Evolutionary conservation across 805 yeast genomes (phyloP).

Genomic region (Pichia exigua): DNA sequence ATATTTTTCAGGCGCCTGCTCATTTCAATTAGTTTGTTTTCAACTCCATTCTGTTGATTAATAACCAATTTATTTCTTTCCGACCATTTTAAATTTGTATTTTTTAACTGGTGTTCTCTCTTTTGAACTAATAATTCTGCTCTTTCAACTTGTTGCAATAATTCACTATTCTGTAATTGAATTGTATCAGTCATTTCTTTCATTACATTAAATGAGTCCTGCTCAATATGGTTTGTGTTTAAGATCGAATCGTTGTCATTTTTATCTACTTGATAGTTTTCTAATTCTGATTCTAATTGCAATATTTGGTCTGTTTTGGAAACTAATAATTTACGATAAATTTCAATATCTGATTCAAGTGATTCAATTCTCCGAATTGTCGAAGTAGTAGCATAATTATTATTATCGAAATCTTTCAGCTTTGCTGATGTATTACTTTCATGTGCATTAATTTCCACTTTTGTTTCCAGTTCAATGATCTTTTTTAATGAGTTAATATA

Average conservation of each 20-base stretch:
- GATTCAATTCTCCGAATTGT: neutral
- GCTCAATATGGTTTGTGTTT: neutral
- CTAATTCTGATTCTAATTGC: slow-evolving; percentile 1
- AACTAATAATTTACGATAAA: slow-evolving; percentile 6
- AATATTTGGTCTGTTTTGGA: slow-evolving; percentile 6
- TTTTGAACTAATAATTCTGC: neutral
- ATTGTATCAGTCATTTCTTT: slow-evolving; percentile 4
- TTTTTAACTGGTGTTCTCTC: neutral
- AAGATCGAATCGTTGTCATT: neutral
- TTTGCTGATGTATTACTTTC: neutral
- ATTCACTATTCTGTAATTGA: slow-evolving; percentile 2
- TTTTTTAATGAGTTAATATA: slow-evolving; percentile 6
- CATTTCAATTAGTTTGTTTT: slow-evolving; percentile 2
- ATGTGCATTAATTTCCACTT: neutral
- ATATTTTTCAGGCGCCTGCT: slow-evolving; percentile 1
- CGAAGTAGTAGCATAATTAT: no score
- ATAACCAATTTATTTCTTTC: neutral
- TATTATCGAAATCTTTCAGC: neutral
- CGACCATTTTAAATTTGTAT: neutral
- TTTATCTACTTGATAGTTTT: neutral
- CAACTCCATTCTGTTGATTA: slow-evolving; percentile 6
- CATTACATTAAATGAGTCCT: neutral
- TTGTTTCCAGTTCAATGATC: slow-evolving; percentile 5
- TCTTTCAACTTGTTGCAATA: slow-evolving; percentile 3
- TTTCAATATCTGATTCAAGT: slow-evolving; percentile 3